Percentiles rank a stretch among this genome's conserved stretches.
Conservation (phyloP, 805 yeast species). For the Wickerhamiella vanderwaltii region DNA sequence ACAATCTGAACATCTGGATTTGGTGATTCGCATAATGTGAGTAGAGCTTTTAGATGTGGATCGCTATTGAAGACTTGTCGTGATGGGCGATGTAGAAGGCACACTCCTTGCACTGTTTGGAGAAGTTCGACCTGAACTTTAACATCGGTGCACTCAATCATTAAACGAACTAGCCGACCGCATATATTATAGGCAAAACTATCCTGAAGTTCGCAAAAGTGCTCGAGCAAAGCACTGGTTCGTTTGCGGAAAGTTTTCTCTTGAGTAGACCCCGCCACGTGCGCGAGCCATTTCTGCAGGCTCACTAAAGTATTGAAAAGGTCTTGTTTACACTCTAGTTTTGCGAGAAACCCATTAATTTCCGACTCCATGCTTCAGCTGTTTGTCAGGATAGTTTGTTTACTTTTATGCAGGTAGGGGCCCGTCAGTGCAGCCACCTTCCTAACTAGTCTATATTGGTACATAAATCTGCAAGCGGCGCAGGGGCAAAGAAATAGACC, state of each 20-base stretch:
- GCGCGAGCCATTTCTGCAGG: background rate
- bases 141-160: conserved; percentile 4
- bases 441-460: too few species aligned
- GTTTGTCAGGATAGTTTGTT: background rate
- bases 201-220: conserved; percentile 40
- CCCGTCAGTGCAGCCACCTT: too few species aligned
- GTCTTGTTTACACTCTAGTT: conserved; percentile 3
- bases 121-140: conserved; percentile 16
- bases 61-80: conserved; percentile 39
- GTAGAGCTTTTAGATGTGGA: conserved; percentile 20
- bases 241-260: conserved; percentile 3
- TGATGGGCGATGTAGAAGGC: conserved; percentile 46
- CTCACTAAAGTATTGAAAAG: background rate
- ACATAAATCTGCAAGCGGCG: too few species aligned
- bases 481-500: too few species aligned
- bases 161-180: conserved; percentile 23
- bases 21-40: conserved; percentile 11
- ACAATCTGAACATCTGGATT: conserved; percentile 27
- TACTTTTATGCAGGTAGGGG: conserved; percentile 9
- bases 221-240: conserved; percentile 13
- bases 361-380: conserved; percentile 2
- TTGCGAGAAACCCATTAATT: background rate
- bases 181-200: conserved; percentile 41
- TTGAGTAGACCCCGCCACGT: background rate
- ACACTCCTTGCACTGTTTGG: conserved; percentile 41